These are phyloP conservation scores for Lodderomyces theae DNA, from an alignment of 1,139 yeast species.

Conservation along the genomic window DNA sequence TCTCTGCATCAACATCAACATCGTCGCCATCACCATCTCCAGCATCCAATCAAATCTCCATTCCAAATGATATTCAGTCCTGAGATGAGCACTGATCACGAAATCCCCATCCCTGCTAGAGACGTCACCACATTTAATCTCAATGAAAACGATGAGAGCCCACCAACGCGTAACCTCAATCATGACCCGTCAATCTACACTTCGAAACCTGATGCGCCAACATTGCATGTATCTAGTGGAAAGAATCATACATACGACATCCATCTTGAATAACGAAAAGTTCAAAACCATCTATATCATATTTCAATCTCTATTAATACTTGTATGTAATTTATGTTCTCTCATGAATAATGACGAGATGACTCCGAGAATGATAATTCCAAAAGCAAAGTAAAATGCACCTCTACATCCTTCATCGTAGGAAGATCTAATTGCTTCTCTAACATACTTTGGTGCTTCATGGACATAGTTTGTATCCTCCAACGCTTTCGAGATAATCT, in stretches of 20 bases:
- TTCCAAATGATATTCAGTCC: slow-evolving; percentile 1
- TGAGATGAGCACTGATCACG: background rate
- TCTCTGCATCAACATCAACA: background rate
- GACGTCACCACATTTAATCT: slow-evolving; percentile 17
- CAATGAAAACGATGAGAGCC: slow-evolving; percentile 13
- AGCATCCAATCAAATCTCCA: slow-evolving; percentile 8
- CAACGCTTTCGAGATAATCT: slow-evolving; percentile 50
- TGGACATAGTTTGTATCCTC: slow-evolving; percentile 56
- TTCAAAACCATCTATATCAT: background rate
- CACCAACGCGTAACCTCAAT: slow-evolving; percentile 20
- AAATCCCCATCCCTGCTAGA: slow-evolving; percentile 4
- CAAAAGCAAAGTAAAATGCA: slow-evolving; percentile 49
- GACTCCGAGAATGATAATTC: slow-evolving; percentile 37
- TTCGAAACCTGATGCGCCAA: slow-evolving; percentile 4
- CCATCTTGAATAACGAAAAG: slow-evolving; percentile 13
- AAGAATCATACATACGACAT: slow-evolving; percentile 42
- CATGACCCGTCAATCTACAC: slow-evolving; percentile 23
- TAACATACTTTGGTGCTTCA: slow-evolving; percentile 48
- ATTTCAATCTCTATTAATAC: slow-evolving; percentile 32
- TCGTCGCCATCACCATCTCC: no score
- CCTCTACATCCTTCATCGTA: slow-evolving; percentile 52
- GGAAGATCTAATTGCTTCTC: slow-evolving; percentile 42
- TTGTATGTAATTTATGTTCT: slow-evolving; percentile 43
- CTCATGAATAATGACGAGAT: slow-evolving; percentile 37
- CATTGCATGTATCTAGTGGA: slow-evolving; percentile 36